phyloP scores from a whole-genome alignment of 768 basidiomycete genomes.

The Boletus fagicola region DNA sequence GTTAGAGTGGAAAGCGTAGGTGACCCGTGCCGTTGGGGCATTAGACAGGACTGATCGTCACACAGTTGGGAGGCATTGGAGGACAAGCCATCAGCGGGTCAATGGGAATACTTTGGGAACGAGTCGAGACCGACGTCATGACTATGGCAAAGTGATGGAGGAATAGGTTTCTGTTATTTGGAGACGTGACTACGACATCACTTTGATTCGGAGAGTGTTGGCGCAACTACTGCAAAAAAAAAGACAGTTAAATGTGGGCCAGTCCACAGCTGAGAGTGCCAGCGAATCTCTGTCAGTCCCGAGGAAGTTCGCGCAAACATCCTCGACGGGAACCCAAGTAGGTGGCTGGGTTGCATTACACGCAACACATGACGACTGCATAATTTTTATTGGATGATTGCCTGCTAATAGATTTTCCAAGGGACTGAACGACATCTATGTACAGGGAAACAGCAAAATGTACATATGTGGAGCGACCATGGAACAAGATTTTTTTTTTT shows the following conservation, averaged over 20 bases:
- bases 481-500: slow-evolving; percentile 4
- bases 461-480: slow-evolving; percentile 6
- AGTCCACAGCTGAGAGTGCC: not conserved
- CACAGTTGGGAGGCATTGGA: slow-evolving; percentile 86
- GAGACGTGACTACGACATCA: not conserved
- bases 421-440: slow-evolving; percentile 5
- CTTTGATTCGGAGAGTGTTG: slow-evolving; percentile 5
- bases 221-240: slow-evolving; percentile 1
- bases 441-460: slow-evolving; percentile 14
- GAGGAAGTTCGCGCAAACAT: slow-evolving; percentile 29
- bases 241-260: not conserved
- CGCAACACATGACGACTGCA: not conserved
- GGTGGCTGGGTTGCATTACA: not conserved
- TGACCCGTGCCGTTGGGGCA: slow-evolving; percentile 23
- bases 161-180: not conserved
- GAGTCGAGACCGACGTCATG: slow-evolving; percentile 42
- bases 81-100: slow-evolving; percentile 74
- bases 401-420: not conserved
- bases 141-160: not conserved
- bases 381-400: not conserved
- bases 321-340: not conserved
- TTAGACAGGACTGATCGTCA: slow-evolving; percentile 2
- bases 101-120: slow-evolving; percentile 84
- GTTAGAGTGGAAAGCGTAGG: slow-evolving; percentile 96
- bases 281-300: too few species aligned